Evolutionary conservation across 129 eudicot species (phyloP), one percentile per base, ranked within the genome.

Genomic region (Calendula officinalis): DNA sequence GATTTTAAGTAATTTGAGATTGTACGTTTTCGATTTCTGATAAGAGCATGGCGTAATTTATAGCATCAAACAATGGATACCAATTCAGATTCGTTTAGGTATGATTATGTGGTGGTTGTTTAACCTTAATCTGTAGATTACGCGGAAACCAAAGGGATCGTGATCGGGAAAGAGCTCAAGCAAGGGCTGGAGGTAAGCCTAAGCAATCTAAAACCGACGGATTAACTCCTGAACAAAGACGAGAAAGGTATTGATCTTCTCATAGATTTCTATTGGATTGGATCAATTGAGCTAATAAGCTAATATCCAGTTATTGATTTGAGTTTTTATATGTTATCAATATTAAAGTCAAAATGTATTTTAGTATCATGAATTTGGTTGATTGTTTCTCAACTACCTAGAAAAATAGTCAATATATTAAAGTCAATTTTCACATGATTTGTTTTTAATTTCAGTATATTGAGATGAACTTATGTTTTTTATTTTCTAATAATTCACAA

Each of bases 61-160:
- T 9, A 65, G 5, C 43, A 22, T 12, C 16, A 56, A 33, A 2
- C 16, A 56, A 33, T 3, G 48, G 36, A 56, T 56, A 44, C 7
- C 16, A 41, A 22, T 12, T 40, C 22, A 14, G 69, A 56, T 33
- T 38, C 10, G 0, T 0, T 14, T 49, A 38, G 53, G 17, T 22
- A 56, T 22, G 54, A 60, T 63, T 56, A 40, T 66, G 4, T 62
- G 7, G 3, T 67, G 4, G 8, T 57, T 72, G 75, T 74, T 72
- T 51, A 58, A 44, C 80, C 87, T 87, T 87, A 68, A 87, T 84
- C 69, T 2, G 54, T 49, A 78, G 83, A 78, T 57, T 38, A 88
- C 96, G 96, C 60, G 96, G 96, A 35, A 88, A 73, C 27, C 92
- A 88, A 53, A 84, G 96, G 68, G 96, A 88, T 9, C 76, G 79